Conservation (phyloP, 169 alveolate species). For the Plasmodium vivax region DNA sequence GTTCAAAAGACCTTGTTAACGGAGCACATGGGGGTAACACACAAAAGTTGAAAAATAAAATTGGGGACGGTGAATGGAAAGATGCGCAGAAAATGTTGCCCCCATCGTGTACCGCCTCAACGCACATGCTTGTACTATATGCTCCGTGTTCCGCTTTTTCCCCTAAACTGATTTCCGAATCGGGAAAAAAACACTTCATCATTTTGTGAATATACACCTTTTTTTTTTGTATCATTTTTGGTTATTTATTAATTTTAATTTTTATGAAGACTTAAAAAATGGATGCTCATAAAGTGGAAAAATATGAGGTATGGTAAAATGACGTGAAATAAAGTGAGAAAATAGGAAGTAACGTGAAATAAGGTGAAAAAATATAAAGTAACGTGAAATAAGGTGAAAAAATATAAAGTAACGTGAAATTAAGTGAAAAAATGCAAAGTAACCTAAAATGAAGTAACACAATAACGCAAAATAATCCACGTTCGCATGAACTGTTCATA, state of each 20-base stretch:
- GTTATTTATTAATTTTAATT: neutral
- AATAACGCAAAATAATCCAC: neutral
- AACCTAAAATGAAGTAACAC: no score
- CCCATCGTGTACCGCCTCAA: neutral
- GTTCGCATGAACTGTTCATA: neutral
- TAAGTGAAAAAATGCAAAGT: neutral
- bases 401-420: neutral
- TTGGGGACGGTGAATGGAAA: neutral
- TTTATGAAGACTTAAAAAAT: neutral
- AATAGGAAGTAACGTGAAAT: neutral
- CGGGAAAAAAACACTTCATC: neutral
- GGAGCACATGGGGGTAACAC: neutral
- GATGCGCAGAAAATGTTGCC: neutral
- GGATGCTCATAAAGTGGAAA: neutral
- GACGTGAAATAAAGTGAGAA: neutral
- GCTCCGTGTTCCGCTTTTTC: neutral
- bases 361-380: neutral
- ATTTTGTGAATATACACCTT: neutral
- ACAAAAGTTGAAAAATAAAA: constrained; percentile 3
- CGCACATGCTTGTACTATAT: neutral
- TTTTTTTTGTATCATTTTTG: neutral
- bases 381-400: neutral
- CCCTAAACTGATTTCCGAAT: neutral
- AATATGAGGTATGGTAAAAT: neutral
- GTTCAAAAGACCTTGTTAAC: neutral